Evolutionary conservation across 345 rosid species (phyloP), one percentile per base, ranked within the genome.

Genomic region (Cardamine occulta): DNA sequence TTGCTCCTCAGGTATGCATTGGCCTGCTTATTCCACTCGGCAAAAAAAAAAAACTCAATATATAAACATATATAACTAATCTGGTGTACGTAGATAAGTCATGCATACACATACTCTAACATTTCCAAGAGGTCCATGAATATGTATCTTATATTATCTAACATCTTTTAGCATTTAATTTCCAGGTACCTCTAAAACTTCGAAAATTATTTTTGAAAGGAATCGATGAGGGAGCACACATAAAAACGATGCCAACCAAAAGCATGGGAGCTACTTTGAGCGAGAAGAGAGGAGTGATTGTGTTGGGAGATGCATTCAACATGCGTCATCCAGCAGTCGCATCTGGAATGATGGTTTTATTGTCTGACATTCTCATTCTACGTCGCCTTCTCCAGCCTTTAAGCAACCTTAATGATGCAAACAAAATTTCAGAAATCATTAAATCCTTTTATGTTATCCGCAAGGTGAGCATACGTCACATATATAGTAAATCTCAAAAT

Each of bases 221-320:
- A 7, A 15, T 84, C 7, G 72, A 84, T 9, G 85, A 82, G 4
- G 82, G 81, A 14, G 84, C 78, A 39, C 73, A 76, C 0, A 79
- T 86, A 51, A 84, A n/a, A 79, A 35, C 60, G 19, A 70, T 80
- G 82, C 80, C 84, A 56, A 66, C 77, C 45, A 84, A 84, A 80
- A 49, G 72, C 52, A 74, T 84, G 86, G 44, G 58, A 23, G 87
- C 86, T 57, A 80, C 75, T 60, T 80, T 86, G 39, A 79, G 77
- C 28, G 69, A 83, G 9, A 84, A 74, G 51, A 80, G n/a, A n/a
- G n/a, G 89, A 28, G 89, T 86, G 14, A 73, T 84, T 74, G 63
- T 86, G 19, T 72, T 84, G 70, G 89, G 89, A 49, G 87, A 84
- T 75, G 83, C 88, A 73, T 82, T 82, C 74, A 85, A 85, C 58